phyloP scores from a whole-genome alignment of 2,329 filamentous ascomycete species.

The Harringtonia aguacate region DNA sequence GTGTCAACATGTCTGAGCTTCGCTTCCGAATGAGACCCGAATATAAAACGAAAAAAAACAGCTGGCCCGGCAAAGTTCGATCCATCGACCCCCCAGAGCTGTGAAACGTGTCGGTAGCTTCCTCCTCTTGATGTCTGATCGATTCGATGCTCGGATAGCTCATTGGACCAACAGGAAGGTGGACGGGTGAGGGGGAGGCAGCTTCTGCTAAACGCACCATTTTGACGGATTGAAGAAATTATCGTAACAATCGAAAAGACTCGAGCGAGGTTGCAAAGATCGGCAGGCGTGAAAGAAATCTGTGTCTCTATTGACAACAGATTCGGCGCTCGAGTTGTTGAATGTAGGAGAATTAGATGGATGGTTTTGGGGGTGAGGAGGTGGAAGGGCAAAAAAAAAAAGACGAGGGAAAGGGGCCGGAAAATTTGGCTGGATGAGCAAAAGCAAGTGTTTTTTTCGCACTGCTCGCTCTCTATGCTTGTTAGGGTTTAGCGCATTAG shows the following conservation, averaged over 20 bases:
- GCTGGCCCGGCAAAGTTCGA: too few relatives aligned
- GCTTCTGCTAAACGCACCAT: constrained; percentile 40
- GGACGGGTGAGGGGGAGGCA: not conserved
- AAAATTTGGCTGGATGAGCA: too few relatives aligned
- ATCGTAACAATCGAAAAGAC: constrained; percentile 25
- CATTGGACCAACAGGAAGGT: not conserved
- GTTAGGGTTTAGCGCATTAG: constrained; percentile 10
- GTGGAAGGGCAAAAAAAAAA: constrained; percentile 15
- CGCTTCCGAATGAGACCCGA: too few relatives aligned
- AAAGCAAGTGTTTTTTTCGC: constrained; percentile 4
- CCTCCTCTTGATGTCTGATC: not conserved
- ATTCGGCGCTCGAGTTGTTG: constrained; percentile 36
- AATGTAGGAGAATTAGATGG: constrained; percentile 22
- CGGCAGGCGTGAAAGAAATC: constrained; percentile 36
- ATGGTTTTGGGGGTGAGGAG: constrained; percentile 4
- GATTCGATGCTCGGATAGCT: not conserved
- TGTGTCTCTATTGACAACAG: constrained; percentile 28
- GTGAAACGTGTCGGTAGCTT: too few relatives aligned
- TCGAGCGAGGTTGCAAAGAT: constrained; percentile 32
- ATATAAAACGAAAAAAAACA: too few relatives aligned
- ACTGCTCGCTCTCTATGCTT: not conserved
- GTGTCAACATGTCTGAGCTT: constrained; percentile 34
- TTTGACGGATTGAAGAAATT: constrained; percentile 44
- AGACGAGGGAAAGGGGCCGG: not conserved
- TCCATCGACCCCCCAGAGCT: too few relatives aligned